Percentiles rank a stretch among this genome's conserved stretches.
These are phyloP conservation scores for Parastagonospora nodorum DNA, from an alignment of 2,329 filamentous ascomycete genomes.

Conservation along the genomic window DNA sequence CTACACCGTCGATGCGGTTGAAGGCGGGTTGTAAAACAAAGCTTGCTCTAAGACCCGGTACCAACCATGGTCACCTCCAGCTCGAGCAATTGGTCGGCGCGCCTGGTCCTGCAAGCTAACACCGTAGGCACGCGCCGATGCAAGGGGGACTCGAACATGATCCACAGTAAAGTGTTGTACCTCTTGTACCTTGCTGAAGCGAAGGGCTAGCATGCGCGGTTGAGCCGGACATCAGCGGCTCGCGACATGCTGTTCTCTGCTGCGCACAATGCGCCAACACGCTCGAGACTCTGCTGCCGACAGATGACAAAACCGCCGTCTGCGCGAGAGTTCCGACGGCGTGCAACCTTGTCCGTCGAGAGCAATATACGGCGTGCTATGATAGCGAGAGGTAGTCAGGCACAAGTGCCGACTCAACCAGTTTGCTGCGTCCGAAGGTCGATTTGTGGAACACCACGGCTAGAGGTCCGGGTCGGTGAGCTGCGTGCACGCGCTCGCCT, in stretches of 20 bases:
- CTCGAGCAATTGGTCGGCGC: conserved; percentile 29
- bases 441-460: conserved; percentile 9
- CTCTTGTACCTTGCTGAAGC: conserved; percentile 49
- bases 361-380: neutral
- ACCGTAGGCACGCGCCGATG: conserved; percentile 36
- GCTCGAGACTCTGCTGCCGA: conserved; percentile 9
- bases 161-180: conserved; percentile 39
- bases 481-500: neutral
- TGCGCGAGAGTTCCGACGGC: too few species aligned
- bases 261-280: neutral
- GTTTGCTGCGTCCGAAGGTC: conserved; percentile 12
- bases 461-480: conserved; percentile 9
- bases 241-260: neutral
- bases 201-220: conserved; percentile 39
- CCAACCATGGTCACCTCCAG: conserved; percentile 21
- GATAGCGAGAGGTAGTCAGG: conserved; percentile 5
- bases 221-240: conserved; percentile 16
- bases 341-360: neutral
- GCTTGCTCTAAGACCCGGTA: conserved; percentile 6
- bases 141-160: conserved; percentile 43
- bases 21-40: too few species aligned
- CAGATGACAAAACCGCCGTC: neutral
- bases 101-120: conserved; percentile 35
- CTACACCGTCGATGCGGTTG: neutral
- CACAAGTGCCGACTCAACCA: conserved; percentile 10